Conservation (phyloP, 306 rosid species). For the Cicer cuneatum region DNA sequence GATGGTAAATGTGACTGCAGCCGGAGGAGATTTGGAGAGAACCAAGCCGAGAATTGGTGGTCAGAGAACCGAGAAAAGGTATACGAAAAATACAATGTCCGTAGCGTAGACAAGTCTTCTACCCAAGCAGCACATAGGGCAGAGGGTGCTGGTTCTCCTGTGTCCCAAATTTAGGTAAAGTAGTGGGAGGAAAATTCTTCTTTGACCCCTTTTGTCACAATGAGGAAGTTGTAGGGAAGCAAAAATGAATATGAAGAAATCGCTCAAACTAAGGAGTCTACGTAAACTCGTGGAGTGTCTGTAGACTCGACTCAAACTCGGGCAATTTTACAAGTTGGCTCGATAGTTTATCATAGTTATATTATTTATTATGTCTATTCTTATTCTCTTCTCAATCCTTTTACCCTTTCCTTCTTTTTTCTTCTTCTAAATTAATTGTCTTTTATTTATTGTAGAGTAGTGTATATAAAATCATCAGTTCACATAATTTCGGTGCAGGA, state of each 20-base stretch:
- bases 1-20: constrained; percentile 55
- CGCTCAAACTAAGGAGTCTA: constrained; percentile 1
- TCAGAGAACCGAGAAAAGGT: constrained; percentile 90
- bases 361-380: constrained; percentile 30
- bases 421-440: constrained; percentile 36
- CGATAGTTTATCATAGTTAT: neutral
- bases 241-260: constrained; percentile 49
- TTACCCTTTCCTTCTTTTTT: constrained; percentile 13
- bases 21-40: constrained; percentile 97
- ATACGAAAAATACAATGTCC: constrained; percentile 84
- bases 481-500: constrained; percentile 15
- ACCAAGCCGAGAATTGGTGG: constrained; percentile 99
- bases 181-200: constrained; percentile 48
- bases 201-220: constrained; percentile 58
- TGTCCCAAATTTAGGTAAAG: constrained; percentile 59
- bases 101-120: constrained; percentile 68
- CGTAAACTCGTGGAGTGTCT: neutral
- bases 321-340: neutral
- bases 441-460: constrained; percentile 59
- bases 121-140: constrained; percentile 57
- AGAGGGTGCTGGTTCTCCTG: constrained; percentile 62
- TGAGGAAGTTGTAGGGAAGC: constrained; percentile 45
- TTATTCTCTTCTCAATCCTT: constrained; percentile 12
- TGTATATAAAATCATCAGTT: constrained; percentile 68
- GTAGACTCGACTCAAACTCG: neutral